Percentiles rank a stretch among this genome's conserved stretches.
Conservation (phyloP, 768 basidiomycete species). For the Pseudohyphozyma bogoriensis region DNA sequence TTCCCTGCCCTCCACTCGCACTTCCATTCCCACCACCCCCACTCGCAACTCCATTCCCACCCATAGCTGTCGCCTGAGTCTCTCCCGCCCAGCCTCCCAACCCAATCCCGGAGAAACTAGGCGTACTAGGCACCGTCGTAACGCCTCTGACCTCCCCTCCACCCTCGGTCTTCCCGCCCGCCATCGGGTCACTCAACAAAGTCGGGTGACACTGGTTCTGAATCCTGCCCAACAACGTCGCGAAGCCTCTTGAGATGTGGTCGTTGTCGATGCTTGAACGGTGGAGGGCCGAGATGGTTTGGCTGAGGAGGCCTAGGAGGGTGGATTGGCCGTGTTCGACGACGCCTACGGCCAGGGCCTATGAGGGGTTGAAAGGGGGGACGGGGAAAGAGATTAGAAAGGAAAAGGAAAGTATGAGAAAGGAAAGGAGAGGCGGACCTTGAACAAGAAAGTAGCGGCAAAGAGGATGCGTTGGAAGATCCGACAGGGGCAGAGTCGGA, state of each 20-base stretch:
- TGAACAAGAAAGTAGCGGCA: slow-evolving; percentile 22
- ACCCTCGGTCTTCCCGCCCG: too few species aligned
- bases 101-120: neutral
- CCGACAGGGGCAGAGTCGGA: slow-evolving; percentile 16
- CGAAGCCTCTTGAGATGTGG: slow-evolving; percentile 22
- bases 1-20: too few species aligned
- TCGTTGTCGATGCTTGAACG: slow-evolving; percentile 11
- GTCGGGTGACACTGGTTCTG: slow-evolving; percentile 27
- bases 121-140: neutral
- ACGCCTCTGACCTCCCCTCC: too few species aligned
- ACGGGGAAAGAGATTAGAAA: neutral
- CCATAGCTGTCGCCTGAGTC: neutral
- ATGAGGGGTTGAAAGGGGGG: neutral
- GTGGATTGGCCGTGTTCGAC: slow-evolving; percentile 25
- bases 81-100: neutral
- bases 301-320: slow-evolving; percentile 15
- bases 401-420: neutral
- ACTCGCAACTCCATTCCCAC: neutral
- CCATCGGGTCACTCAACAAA: slow-evolving; percentile 5
- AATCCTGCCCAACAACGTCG: slow-evolving; percentile 15
- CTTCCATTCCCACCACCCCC: too few species aligned
- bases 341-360: slow-evolving; percentile 26
- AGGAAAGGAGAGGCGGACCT: neutral
- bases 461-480: slow-evolving; percentile 26
- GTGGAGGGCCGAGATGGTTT: slow-evolving; percentile 17